Evolutionary conservation across 208 protist genomes (phyloP), one percentile per base, ranked within the genome.

Genomic region (Wallacemonas rigidus): DNA sequence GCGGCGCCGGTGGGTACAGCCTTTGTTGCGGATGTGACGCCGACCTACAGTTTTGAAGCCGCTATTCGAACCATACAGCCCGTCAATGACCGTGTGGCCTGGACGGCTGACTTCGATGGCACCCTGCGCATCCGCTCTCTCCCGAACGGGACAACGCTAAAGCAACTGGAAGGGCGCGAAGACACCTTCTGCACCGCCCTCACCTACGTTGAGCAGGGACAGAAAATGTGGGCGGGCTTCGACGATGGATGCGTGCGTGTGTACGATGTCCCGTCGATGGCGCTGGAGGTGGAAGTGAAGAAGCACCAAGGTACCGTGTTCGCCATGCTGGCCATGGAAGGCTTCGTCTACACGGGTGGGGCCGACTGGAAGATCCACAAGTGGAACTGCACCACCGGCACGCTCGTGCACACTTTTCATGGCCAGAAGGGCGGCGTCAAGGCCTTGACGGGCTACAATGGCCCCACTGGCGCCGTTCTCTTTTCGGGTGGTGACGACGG

Each of bases 401-500:
- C 51, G 45, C 82, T 85, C 41, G 77, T 83, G 55, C 83, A 90
- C 43, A 75, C 71, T 8, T 78, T 94, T 55, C 77, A 76, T 63
- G 89, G 89, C 44, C 92, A 96, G 76, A 69, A 55, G 54, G 87
- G 87, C 64, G 75, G 76, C 9, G 89, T 96, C 17, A 86, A 87
- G 53, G 81, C 73, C 74, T 60, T 95, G 45, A 69, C 65, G 53
- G 40, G 77, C 26, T 92, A 88, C 77, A 71, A 77, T 53, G 89
- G 85, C 2, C 63, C 79, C 2, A 92, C 85, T 9, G 89, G 87
- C 11, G 75, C 81, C 2, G 78, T 94, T 14, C 69, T 96, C 5
- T 93, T 96, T 80, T 92, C 89, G 35, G 89, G 92, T 62, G 83
- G 83, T 63, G 88, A 95, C 57, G 92, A 96, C 57, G 81, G 85